Evolutionary conservation across 78 protist genomes (phyloP).

Genomic region (Dictyostelium brefeldianum): DNA sequence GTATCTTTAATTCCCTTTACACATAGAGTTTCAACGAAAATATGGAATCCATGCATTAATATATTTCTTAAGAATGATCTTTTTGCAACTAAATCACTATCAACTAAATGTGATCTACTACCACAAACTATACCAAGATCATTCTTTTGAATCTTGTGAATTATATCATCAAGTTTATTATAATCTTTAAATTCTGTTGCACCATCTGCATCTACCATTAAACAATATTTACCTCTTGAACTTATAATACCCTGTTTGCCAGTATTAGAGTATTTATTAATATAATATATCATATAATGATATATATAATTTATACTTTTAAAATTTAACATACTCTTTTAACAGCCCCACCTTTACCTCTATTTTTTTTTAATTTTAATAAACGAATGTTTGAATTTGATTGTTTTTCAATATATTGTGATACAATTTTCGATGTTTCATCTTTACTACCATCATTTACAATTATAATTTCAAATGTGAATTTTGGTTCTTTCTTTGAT

Average conservation of each 20-base stretch:
- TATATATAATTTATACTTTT: neutral
- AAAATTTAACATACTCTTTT: slow-evolving; percentile 51
- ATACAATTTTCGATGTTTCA: slow-evolving; percentile 42
- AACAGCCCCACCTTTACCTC: slow-evolving; percentile 93
- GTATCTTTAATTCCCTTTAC: slow-evolving; percentile 83
- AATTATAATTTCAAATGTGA: slow-evolving; percentile 87
- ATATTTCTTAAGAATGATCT: slow-evolving; percentile 71
- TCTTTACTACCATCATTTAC: slow-evolving; percentile 90
- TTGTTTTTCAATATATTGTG: slow-evolving; percentile 21
- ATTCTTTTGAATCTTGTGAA: slow-evolving; percentile 34
- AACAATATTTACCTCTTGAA: slow-evolving; percentile 77
- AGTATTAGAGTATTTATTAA: neutral
- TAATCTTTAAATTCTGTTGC: slow-evolving; percentile 81
- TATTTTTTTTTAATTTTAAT: slow-evolving; percentile 42
- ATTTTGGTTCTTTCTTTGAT: slow-evolving; percentile 10
- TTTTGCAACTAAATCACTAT: slow-evolving; percentile 67
- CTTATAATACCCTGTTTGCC: slow-evolving; percentile 53
- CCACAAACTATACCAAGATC: slow-evolving; percentile 84
- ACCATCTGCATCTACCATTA: slow-evolving; percentile 91
- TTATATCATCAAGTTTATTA: slow-evolving; percentile 64
- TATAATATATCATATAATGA: neutral
- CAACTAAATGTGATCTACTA: slow-evolving; percentile 84
- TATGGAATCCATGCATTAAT: slow-evolving; percentile 84
- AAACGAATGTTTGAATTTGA: slow-evolving; percentile 55
- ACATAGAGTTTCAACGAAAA: slow-evolving; percentile 56